Evolutionary conservation across 192 early-diverging fungal species (phyloP).

Genomic region (Pilobolus umbonatus): DNA sequence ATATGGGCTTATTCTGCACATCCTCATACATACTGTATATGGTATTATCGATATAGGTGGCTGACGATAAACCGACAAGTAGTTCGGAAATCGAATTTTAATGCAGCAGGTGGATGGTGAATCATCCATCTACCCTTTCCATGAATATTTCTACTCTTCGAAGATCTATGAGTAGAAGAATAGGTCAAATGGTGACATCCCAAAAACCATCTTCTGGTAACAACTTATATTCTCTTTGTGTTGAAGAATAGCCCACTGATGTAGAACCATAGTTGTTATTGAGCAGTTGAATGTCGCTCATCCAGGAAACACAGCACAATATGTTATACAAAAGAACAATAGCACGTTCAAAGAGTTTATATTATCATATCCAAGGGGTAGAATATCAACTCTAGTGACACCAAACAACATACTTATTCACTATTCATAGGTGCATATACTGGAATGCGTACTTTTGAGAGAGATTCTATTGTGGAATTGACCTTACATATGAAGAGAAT

Average conservation of each 20-base stretch:
- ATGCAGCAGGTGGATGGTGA: no score
- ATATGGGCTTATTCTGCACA: no score
- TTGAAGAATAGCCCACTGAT: no score
- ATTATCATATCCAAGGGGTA: slow-evolving; percentile 32
- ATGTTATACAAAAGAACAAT: background rate
- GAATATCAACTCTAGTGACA: background rate
- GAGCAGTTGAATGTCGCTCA: slow-evolving; percentile 21
- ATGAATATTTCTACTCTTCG: no score
- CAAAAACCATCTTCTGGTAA: no score
- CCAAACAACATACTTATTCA: background rate
- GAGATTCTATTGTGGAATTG: slow-evolving; percentile 51
- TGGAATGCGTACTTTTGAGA: slow-evolving; percentile 52
- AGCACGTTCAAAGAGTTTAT: slow-evolving; percentile 28
- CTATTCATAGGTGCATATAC: slow-evolving; percentile 54
- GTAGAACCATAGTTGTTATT: slow-evolving; percentile 28
- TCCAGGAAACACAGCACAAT: slow-evolving; percentile 4
- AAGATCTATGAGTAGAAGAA: no score
- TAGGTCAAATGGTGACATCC: no score
- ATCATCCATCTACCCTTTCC: no score
- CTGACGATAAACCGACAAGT: no score
- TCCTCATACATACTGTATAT: no score
- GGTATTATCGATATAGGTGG: no score
- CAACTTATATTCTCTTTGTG: background rate
- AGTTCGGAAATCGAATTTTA: no score
- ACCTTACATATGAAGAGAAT: slow-evolving; percentile 46